phyloP scores from a whole-genome alignment of 2,329 filamentous ascomycete genomes.

The Fusarium coicis region DNA sequence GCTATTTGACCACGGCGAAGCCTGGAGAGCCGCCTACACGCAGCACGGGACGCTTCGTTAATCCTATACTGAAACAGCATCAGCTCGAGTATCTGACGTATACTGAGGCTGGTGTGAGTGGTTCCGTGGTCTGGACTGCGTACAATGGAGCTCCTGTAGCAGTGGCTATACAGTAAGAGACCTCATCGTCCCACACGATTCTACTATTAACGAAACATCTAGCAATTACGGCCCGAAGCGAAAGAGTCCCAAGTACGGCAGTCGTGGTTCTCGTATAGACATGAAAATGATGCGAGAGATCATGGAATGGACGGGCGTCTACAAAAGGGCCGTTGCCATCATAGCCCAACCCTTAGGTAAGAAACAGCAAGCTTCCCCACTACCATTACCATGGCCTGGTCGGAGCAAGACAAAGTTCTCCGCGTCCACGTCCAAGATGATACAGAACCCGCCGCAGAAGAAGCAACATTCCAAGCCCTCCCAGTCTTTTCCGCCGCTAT shows the following conservation, averaged over 20 bases:
- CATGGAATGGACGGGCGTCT: not conserved
- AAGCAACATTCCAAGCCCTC: not conserved
- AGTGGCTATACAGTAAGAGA: not conserved
- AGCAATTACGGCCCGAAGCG: not conserved
- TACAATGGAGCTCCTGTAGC: not conserved
- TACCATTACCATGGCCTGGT: not conserved
- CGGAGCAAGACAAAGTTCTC: not conserved
- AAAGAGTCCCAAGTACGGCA: not conserved
- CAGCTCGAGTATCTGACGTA: not conserved
- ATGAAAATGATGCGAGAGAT: not conserved
- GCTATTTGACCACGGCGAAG: not conserved
- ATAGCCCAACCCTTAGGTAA: not conserved
- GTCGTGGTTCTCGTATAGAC: not conserved
- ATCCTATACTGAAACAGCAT: not conserved
- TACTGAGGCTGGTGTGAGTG: not conserved
- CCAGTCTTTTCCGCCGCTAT: not conserved
- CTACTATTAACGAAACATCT: fast-evolving
- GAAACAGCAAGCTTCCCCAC: not conserved
- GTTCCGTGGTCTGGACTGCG: not conserved
- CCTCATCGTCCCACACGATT: not conserved
- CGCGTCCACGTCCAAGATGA: not conserved
- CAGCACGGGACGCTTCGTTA: not conserved
- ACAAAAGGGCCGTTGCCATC: not conserved
- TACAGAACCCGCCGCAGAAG: not conserved
- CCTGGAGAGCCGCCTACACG: not conserved